Conservation (phyloP, 768 basidiomycete species). For the Lactarius trivialis region DNA sequence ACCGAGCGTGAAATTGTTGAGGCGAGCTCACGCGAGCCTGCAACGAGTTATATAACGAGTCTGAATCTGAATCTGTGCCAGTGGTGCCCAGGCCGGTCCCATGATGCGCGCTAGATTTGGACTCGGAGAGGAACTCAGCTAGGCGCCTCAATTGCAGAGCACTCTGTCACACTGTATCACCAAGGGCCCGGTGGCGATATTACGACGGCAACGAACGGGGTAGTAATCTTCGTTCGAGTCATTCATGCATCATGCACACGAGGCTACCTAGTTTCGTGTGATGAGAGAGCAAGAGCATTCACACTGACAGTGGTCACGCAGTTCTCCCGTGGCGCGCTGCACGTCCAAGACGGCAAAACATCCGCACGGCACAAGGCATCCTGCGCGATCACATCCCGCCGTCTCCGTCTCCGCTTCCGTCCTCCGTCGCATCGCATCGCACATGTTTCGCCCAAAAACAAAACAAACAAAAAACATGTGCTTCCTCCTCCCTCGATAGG, state of each 20-base stretch:
- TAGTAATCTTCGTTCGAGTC: not conserved
- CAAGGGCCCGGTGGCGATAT: not conserved
- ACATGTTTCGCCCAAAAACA: not conserved
- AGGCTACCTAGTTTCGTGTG: not conserved
- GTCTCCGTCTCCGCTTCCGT: not conserved
- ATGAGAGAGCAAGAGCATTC: not conserved
- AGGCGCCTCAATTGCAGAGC: no score
- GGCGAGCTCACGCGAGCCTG: not conserved
- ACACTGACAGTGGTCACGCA: not conserved
- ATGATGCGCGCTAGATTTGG: not conserved
- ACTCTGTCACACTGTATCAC: not conserved
- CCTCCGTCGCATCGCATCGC: not conserved
- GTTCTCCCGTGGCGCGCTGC: not conserved
- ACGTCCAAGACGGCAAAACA: not conserved
- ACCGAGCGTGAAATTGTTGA: not conserved
- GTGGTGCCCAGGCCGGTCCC: not conserved
- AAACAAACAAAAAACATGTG: not conserved
- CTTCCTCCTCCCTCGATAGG: not conserved
- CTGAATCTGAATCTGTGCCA: not conserved
- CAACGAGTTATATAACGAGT: not conserved
- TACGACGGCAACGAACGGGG: not conserved
- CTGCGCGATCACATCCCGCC: not conserved
- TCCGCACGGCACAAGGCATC: not conserved
- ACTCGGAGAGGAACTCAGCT: not conserved
- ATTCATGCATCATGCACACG: not conserved